Evolutionary conservation across 345 rosid genomes (phyloP).

Genomic region (Psidium guajava): DNA sequence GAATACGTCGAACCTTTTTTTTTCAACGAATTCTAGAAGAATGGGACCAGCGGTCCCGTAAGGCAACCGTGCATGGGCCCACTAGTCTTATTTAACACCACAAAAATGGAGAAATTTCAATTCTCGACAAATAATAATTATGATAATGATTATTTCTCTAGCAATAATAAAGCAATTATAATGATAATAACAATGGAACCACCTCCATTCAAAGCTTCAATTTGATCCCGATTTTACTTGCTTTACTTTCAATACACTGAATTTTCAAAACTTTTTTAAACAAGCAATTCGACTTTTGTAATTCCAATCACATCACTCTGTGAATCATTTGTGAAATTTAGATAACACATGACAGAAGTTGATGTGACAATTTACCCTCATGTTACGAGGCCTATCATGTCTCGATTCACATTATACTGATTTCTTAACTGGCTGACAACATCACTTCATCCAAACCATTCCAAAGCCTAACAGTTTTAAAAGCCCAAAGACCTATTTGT

Average conservation of each 20-base stretch:
- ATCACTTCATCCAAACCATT: not conserved
- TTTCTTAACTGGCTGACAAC: not conserved
- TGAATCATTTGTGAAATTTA: not conserved
- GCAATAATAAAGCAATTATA: no score
- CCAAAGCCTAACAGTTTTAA: not conserved
- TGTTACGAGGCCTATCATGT: not conserved
- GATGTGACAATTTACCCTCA: not conserved
- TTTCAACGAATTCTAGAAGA: not conserved
- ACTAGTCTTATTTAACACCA: not conserved
- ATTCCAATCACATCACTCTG: not conserved
- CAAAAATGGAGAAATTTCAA: not conserved
- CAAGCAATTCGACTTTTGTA: not conserved
- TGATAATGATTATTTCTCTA: not conserved
- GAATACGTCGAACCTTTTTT: not conserved
- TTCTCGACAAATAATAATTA: not conserved
- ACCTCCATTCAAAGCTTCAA: not conserved
- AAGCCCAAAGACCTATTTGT: not conserved
- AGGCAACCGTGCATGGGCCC: not conserved
- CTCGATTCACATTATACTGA: not conserved
- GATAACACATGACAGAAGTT: rapidly evolving
- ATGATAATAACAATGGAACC: not conserved
- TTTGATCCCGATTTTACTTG: not conserved
- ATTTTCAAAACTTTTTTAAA: not conserved
- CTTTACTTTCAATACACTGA: not conserved
- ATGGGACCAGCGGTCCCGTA: not conserved